These are phyloP conservation scores for Ormosia emarginata DNA, from an alignment of 306 rosid genomes.

Conservation along the genomic window DNA sequence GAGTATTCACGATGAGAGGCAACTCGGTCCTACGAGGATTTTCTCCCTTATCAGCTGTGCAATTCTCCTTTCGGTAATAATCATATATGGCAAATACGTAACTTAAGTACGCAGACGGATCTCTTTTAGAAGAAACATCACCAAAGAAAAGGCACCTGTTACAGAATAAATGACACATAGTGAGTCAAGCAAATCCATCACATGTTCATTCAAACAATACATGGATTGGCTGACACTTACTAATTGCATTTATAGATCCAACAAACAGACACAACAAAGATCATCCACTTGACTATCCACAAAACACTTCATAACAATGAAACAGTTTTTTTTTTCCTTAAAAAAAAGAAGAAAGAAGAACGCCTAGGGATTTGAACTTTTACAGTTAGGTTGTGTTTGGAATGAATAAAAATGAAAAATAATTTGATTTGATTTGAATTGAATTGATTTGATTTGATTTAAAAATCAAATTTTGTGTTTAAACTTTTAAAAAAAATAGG, in stretches of 20 bases:
- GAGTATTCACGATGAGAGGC: slow-evolving; percentile 88
- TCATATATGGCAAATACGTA: slow-evolving; percentile 50
- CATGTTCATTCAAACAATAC: slow-evolving; percentile 3
- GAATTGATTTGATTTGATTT: too few relatives aligned
- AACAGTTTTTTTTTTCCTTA: not conserved
- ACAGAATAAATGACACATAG: slow-evolving; percentile 9
- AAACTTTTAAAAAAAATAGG: too few relatives aligned
- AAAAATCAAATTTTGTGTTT: too few relatives aligned
- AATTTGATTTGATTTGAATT: too few relatives aligned
- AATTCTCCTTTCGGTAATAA: slow-evolving; percentile 53
- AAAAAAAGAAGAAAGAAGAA: not conserved
- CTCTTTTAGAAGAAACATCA: slow-evolving; percentile 71
- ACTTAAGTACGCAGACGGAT: slow-evolving; percentile 59
- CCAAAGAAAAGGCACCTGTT: slow-evolving; percentile 86
- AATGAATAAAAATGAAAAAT: too few relatives aligned
- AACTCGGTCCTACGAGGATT: slow-evolving; percentile 37
- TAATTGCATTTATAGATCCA: not conserved
- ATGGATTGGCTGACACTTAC: not conserved
- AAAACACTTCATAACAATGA: not conserved
- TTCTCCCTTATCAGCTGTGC: slow-evolving; percentile 27
- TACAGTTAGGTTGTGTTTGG: too few relatives aligned
- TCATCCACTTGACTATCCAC: not conserved
- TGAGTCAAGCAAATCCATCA: slow-evolving; percentile 23
- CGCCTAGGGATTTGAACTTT: not conserved
- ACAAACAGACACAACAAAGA: not conserved